Conservation (phyloP, 164 flowering plant genomes). For the Warburgia ugandensis region DNA sequence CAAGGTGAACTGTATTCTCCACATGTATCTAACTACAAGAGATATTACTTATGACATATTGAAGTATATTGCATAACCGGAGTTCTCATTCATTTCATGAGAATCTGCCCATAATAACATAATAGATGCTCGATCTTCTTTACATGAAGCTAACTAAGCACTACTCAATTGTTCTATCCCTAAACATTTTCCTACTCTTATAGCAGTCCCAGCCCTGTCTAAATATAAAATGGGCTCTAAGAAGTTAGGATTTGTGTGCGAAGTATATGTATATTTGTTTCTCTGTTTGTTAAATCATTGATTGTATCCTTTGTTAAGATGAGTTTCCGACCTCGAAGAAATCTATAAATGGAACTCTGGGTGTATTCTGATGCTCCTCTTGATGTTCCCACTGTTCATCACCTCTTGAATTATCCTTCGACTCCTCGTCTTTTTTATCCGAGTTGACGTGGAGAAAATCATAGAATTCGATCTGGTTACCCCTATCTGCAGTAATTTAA, state of each 20-base stretch:
- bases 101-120: too few relatives aligned
- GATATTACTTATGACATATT: too few relatives aligned
- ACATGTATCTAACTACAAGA: too few relatives aligned
- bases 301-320: not conserved
- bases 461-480: not conserved
- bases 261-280: not conserved
- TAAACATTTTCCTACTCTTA: too few relatives aligned
- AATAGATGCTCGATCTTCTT: too few relatives aligned
- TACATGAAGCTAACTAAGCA: too few relatives aligned
- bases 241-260: slow-evolving; percentile 2
- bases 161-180: too few relatives aligned
- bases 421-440: not conserved
- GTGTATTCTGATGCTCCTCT: not conserved
- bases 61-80: too few relatives aligned
- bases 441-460: slow-evolving; percentile 1
- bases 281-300: not conserved
- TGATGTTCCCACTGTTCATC: not conserved
- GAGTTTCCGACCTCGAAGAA: slow-evolving; percentile 3
- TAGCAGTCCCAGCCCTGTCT: too few relatives aligned
- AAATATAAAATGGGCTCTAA: not conserved
- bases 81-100: too few relatives aligned
- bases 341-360: slow-evolving; percentile 5
- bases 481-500: not conserved
- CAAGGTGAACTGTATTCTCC: too few relatives aligned
- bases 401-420: not conserved